Evolutionary conservation across 139 green algal species (phyloP).

Genomic region (Closterium sp.): DNA sequence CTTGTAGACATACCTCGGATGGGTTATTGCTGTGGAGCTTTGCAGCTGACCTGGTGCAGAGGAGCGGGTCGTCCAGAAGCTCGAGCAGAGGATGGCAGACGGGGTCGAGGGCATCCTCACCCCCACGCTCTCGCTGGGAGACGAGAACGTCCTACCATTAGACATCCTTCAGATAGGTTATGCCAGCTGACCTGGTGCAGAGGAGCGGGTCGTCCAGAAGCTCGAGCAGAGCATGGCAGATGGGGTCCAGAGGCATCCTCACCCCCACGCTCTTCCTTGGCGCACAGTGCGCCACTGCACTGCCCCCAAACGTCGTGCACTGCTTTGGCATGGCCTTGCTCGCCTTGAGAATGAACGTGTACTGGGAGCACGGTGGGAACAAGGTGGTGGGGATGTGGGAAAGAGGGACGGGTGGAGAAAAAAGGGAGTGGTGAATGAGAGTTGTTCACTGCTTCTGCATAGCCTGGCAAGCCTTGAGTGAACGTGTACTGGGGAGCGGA

Average conservation of each 20-base stretch:
- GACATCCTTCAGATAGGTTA: too few species aligned
- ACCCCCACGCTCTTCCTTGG: slow-evolving; percentile 40
- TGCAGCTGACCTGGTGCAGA: slow-evolving; percentile 29
- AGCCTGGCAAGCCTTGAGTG: slow-evolving; percentile 40
- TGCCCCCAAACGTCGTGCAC: slow-evolving; percentile 36
- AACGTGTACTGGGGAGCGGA: slow-evolving; percentile 41
- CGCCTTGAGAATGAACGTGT: slow-evolving; percentile 49
- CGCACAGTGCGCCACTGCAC: slow-evolving; percentile 8
- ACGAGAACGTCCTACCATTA: too few species aligned
- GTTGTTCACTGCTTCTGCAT: slow-evolving; percentile 36
- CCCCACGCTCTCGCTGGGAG: neutral
- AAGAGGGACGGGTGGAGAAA: neutral
- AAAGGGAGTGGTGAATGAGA: neutral
- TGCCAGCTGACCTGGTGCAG: slow-evolving; percentile 19
- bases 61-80: slow-evolving; percentile 27
- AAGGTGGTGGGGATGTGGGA: neutral
- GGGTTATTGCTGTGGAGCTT: too few species aligned
- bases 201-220: slow-evolving; percentile 32
- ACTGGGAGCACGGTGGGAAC: slow-evolving; percentile 13
- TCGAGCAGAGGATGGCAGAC: slow-evolving; percentile 16
- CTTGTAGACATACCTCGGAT: too few species aligned
- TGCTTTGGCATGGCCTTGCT: slow-evolving; percentile 49
- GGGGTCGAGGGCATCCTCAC: slow-evolving; percentile 38
- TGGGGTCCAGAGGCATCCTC: slow-evolving; percentile 30
- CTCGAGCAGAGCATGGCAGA: slow-evolving; percentile 18